Percentiles rank a stretch among this genome's conserved stretches.
These are phyloP conservation scores for Cladophialophora yegresii DNA, from an alignment of 2,329 filamentous ascomycete species.

Conservation along the genomic window DNA sequence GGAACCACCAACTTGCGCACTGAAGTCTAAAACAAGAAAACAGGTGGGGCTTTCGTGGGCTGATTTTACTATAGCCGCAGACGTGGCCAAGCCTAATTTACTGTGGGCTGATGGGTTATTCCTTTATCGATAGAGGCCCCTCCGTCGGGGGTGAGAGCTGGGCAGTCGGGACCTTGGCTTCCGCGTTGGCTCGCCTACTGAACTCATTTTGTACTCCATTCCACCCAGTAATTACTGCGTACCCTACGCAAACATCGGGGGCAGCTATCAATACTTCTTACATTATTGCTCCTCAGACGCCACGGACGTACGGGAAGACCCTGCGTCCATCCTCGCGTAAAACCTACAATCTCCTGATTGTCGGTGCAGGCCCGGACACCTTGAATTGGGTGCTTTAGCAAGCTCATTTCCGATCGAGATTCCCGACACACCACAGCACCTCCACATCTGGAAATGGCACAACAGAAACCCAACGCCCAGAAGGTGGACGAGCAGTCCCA, in stretches of 20 bases:
- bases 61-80: neutral
- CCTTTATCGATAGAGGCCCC: neutral
- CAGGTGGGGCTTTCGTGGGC: neutral
- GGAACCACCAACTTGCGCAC: neutral
- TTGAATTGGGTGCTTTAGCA: neutral
- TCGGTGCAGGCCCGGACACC: conserved; percentile 2
- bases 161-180: neutral
- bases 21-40: neutral
- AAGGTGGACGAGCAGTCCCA: conserved; percentile 14
- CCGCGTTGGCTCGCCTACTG: neutral
- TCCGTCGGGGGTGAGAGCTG: neutral
- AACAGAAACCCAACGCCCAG: conserved; percentile 20
- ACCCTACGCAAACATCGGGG: neutral
- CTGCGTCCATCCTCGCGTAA: conserved; percentile 1
- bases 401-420: neutral
- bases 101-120: neutral
- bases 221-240: neutral
- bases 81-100: neutral
- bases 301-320: neutral
- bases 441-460: conserved; percentile 21
- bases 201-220: neutral
- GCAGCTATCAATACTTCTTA: neutral
- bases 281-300: neutral
- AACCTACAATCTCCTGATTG: neutral
- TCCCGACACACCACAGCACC: neutral